Evolutionary conservation across 306 rosid genomes (phyloP).

Genomic region (Herpetospermum pedunculosum): DNA sequence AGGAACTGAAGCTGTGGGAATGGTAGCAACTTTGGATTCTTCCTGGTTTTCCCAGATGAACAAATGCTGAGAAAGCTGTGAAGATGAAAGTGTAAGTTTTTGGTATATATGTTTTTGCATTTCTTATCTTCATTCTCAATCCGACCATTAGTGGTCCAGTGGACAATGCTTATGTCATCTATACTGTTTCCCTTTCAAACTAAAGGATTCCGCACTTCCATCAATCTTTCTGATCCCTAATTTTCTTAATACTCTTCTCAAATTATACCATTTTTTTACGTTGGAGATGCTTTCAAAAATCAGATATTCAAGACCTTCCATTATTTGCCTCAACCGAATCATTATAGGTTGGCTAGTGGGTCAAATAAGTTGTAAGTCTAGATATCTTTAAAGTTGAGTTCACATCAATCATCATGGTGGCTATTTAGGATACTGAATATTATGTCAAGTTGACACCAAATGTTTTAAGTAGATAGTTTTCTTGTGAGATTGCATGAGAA

Average conservation of each 20-base stretch:
- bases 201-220: slow-evolving; percentile 83
- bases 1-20: background rate
- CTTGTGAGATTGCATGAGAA: background rate
- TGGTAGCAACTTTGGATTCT: background rate
- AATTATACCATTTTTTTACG: background rate
- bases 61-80: background rate
- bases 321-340: background rate
- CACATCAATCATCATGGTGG: background rate
- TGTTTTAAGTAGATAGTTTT: background rate
- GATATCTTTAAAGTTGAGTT: background rate
- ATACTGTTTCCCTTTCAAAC: slow-evolving; percentile 37
- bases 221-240: slow-evolving; percentile 12
- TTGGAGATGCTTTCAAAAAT: background rate
- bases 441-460: background rate
- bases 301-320: background rate
- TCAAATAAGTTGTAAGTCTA: background rate
- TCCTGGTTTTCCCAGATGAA: background rate
- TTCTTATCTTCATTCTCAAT: slow-evolving; percentile 14
- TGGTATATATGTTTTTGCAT: slow-evolving; percentile 10
- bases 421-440: background rate
- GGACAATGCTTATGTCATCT: slow-evolving; percentile 65
- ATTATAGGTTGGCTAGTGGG: background rate
- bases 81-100: slow-evolving; percentile 15
- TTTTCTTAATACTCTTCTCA: background rate
- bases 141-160: slow-evolving; percentile 67